Conservation (phyloP, 331 rosid species). For the Telfairia occidentalis region DNA sequence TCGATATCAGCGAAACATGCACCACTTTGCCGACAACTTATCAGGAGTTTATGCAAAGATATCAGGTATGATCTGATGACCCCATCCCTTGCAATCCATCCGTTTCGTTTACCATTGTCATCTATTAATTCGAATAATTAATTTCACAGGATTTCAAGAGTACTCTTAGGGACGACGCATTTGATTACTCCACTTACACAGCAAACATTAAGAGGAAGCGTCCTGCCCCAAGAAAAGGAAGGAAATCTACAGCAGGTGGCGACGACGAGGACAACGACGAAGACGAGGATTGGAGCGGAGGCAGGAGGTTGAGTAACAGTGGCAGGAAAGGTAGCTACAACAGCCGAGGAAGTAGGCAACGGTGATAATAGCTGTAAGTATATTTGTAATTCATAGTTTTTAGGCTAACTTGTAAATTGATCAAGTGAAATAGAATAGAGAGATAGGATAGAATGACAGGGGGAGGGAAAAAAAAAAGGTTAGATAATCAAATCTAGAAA, state of each 20-base stretch:
- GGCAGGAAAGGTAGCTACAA: conserved; percentile 49
- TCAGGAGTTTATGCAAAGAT: conserved; percentile 67
- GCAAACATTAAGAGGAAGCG: conserved; percentile 82
- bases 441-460: conserved; percentile 33
- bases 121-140: neutral
- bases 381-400: conserved; percentile 47
- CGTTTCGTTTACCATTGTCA: neutral
- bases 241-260: conserved; percentile 49
- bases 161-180: conserved; percentile 67
- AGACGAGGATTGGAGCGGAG: conserved; percentile 46
- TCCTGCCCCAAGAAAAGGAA: conserved; percentile 56
- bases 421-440: conserved; percentile 40
- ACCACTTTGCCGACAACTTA: conserved; percentile 51
- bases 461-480: neutral
- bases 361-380: conserved; percentile 36
- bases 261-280: conserved; percentile 43
- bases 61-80: conserved; percentile 44
- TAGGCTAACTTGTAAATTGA: conserved; percentile 93
- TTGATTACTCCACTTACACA: conserved; percentile 72
- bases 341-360: conserved; percentile 55
- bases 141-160: conserved; percentile 69
- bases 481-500: conserved; percentile 29
- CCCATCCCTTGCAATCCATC: neutral
- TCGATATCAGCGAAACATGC: conserved; percentile 47
- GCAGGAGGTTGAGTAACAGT: conserved; percentile 41